Evolutionary conservation across 2,329 filamentous ascomycete species (phyloP).

Genomic region (Phaeoacremonium minimum): DNA sequence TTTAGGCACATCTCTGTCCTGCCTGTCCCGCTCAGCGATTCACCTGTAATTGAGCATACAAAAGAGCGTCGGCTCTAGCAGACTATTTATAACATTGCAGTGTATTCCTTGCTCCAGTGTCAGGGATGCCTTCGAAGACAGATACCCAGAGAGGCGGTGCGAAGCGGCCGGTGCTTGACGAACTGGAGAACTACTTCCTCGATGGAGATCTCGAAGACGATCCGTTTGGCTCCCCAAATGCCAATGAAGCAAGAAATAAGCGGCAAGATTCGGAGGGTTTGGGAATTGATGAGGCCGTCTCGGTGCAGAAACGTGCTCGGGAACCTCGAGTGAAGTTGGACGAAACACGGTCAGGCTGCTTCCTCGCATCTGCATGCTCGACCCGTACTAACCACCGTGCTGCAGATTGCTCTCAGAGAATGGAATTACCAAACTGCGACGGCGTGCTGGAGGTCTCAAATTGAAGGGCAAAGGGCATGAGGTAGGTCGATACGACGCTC

Average conservation of each 20-base stretch:
- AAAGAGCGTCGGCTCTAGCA: too few species aligned
- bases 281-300: slow-evolving; percentile 83
- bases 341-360: slow-evolving; percentile 59
- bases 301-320: slow-evolving; percentile 70
- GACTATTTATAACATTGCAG: too few species aligned
- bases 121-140: slow-evolving; percentile 9
- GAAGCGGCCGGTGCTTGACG: too few species aligned
- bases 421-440: slow-evolving; percentile 79
- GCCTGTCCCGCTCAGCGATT: too few species aligned
- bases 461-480: slow-evolving; percentile 95
- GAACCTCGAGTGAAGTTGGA: slow-evolving; percentile 80
- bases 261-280: slow-evolving; percentile 49
- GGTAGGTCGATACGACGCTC: slow-evolving; percentile 35
- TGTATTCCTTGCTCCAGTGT: too few species aligned
- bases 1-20: too few species aligned
- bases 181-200: slow-evolving; percentile 73
- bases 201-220: slow-evolving; percentile 43
- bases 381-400: slow-evolving; percentile 8
- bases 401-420: slow-evolving; percentile 71
- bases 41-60: too few species aligned
- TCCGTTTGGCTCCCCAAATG: slow-evolving; percentile 42
- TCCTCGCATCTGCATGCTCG: neutral
- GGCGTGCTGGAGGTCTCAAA: slow-evolving; percentile 65
- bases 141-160: too few species aligned
- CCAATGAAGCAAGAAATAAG: slow-evolving; percentile 38